phyloP scores from a whole-genome alignment of 441 rosid species.

The Erysimum cheiri region DNA sequence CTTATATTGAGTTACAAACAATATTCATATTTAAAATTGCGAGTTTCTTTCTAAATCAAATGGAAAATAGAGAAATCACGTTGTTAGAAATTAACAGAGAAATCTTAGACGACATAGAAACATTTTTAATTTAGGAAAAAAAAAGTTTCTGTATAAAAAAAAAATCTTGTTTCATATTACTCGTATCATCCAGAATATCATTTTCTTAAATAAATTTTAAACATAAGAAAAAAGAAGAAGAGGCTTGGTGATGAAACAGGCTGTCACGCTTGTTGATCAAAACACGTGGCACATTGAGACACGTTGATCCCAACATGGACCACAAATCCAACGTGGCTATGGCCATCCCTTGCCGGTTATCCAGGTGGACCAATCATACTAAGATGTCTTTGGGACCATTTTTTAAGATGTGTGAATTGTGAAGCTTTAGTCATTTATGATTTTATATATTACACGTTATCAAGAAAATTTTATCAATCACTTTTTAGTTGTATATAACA shows the following conservation, averaged over 20 bases:
- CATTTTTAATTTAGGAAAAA: background rate
- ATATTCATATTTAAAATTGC: background rate
- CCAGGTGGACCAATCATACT: slow-evolving; percentile 50
- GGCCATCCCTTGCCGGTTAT: slow-evolving; percentile 63
- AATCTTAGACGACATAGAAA: background rate
- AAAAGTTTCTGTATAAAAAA: background rate
- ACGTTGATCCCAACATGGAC: slow-evolving; percentile 49
- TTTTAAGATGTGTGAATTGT: slow-evolving; percentile 41
- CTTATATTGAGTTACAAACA: background rate
- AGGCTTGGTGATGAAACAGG: slow-evolving; percentile 33
- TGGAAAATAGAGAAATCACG: background rate
- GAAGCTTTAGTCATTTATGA: slow-evolving; percentile 9
- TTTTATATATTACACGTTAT: background rate
- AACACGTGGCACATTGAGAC: slow-evolving; percentile 41
- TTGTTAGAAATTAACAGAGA: background rate
- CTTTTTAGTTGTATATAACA: background rate
- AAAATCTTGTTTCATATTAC: background rate
- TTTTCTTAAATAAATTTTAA: background rate
- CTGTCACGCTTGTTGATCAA: slow-evolving; percentile 36
- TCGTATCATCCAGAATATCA: background rate
- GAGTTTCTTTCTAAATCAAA: background rate
- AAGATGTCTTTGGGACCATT: slow-evolving; percentile 54
- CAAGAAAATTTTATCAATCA: background rate
- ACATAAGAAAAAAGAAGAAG: background rate
- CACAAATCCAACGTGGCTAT: slow-evolving; percentile 62